Evolutionary conservation across 164 flowering plant species (phyloP).

Genomic region (Buxus sempervirens): DNA sequence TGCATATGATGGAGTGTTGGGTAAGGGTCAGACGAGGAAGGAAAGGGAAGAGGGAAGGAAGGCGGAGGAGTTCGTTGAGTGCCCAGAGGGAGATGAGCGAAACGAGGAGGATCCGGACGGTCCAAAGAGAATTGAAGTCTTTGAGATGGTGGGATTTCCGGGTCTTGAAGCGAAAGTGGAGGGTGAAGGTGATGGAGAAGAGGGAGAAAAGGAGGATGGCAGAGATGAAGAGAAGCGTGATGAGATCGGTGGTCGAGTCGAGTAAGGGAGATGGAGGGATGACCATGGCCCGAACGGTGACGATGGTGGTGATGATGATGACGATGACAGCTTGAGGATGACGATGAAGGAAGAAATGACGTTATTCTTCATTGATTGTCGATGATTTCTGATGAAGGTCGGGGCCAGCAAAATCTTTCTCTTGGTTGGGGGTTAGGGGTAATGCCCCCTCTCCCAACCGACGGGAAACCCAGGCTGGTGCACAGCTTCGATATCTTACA

Average conservation of each 20-base stretch:
- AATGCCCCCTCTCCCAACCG: too few relatives aligned
- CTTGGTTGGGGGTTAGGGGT: too few relatives aligned
- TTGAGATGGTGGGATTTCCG: conserved; percentile 31
- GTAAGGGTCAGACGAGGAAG: conserved; percentile 11
- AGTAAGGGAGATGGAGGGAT: conserved; percentile 12
- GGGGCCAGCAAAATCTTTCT: too few relatives aligned
- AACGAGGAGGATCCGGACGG: conserved; percentile 52
- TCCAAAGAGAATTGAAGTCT: conserved; percentile 56
- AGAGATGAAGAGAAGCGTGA: conserved; percentile 27
- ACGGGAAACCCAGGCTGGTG: too few relatives aligned
- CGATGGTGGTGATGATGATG: too few relatives aligned
- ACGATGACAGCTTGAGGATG: too few relatives aligned
- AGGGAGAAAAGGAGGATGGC: conserved; percentile 42
- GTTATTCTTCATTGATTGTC: too few relatives aligned
- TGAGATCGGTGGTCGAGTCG: conserved; percentile 29
- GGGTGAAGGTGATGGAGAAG: conserved; percentile 40
- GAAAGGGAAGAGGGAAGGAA: conserved; percentile 25
- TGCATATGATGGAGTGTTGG: conserved; percentile 42
- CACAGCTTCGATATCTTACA: too few relatives aligned
- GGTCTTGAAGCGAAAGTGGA: conserved; percentile 46
- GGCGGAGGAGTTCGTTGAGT: conserved; percentile 41
- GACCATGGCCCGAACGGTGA: conserved; percentile 5
- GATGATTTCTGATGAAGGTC: too few relatives aligned
- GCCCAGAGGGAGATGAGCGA: conserved; percentile 48
- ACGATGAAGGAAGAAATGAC: too few relatives aligned